A percentile compares a stretch with the other conserved stretches of the same genome.
phyloP scores from a whole-genome alignment of 176 grass and related monocot genomes.

The Carex scoparia region DNA sequence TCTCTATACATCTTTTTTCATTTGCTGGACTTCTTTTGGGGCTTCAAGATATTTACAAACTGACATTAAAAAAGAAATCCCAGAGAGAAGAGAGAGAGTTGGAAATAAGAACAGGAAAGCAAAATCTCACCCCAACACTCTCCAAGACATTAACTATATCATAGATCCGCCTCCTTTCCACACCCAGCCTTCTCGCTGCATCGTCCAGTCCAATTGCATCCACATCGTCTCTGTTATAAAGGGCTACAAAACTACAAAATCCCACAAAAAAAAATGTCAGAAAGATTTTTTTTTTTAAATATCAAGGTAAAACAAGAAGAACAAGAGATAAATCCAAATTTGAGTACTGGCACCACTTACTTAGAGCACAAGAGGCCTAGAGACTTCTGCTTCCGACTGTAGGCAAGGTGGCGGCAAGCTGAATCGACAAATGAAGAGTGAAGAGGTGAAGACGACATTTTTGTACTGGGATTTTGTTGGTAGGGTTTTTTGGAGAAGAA shows the following conservation, averaged over 20 bases:
- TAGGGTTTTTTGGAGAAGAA: conserved; percentile 22
- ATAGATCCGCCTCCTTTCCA: conserved; percentile 97
- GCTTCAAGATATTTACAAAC: background rate
- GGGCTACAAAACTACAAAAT: conserved; percentile 58
- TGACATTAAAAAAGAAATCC: background rate
- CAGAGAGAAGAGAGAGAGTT: background rate
- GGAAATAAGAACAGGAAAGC: background rate
- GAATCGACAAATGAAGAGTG: background rate
- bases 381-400: conserved; percentile 93
- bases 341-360: conserved; percentile 21
- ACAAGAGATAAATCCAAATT: background rate
- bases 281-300: background rate
- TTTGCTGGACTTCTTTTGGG: background rate
- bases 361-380: conserved; percentile 85
- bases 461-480: background rate
- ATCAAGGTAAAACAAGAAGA: background rate
- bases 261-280: background rate
- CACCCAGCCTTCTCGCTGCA: conserved; percentile 59
- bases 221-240: conserved; percentile 69
- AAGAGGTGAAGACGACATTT: background rate
- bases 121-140: conserved; percentile 73
- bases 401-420: conserved; percentile 43
- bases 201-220: conserved; percentile 71
- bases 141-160: conserved; percentile 97
- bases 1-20: background rate